Conservation (phyloP, 805 yeast genomes). For the Scheffersomyces spartinae region DNA sequence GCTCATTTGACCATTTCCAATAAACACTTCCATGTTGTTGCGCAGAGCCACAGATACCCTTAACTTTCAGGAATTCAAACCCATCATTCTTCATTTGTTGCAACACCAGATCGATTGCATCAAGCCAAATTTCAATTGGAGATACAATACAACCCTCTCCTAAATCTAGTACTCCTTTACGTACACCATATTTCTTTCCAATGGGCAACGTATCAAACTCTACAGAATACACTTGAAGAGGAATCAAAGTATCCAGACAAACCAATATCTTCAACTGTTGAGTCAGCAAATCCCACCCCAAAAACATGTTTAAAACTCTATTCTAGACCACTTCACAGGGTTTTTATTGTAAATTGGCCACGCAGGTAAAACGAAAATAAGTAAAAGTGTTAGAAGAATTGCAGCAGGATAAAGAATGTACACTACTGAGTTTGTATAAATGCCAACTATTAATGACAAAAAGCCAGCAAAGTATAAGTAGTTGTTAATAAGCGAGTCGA, state of each 20-base stretch:
- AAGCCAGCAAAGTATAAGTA: slow-evolving; percentile 19
- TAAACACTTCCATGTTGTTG: slow-evolving; percentile 90
- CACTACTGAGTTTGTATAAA: slow-evolving; percentile 26
- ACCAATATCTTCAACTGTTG: slow-evolving; percentile 78
- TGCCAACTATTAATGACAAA: slow-evolving; percentile 37
- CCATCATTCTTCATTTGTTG: slow-evolving; percentile 33
- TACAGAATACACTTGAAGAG: slow-evolving; percentile 46
- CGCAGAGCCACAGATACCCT: slow-evolving; percentile 72
- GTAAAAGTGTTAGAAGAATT: slow-evolving; percentile 16
- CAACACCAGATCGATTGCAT: slow-evolving; percentile 61
- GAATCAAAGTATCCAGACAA: slow-evolving; percentile 40
- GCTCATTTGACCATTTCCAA: slow-evolving; percentile 41
- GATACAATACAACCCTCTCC: slow-evolving; percentile 54
- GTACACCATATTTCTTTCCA: slow-evolving; percentile 45
- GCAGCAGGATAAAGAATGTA: slow-evolving; percentile 25
- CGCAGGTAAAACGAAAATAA: slow-evolving; percentile 39
- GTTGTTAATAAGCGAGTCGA: slow-evolving; percentile 16
- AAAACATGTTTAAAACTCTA: slow-evolving; percentile 24
- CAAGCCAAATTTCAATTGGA: slow-evolving; percentile 88
- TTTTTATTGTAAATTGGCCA: slow-evolving; percentile 44
- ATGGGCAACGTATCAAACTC: slow-evolving; percentile 65
- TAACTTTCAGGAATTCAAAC: slow-evolving; percentile 50
- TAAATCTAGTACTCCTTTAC: slow-evolving; percentile 58
- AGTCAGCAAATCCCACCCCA: slow-evolving; percentile 83
- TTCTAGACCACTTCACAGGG: slow-evolving; percentile 37